Percentiles rank a stretch among this genome's conserved stretches.
Evolutionary conservation across 139 green algal species (phyloP).

Genomic region (Chlorella vulgaris): DNA sequence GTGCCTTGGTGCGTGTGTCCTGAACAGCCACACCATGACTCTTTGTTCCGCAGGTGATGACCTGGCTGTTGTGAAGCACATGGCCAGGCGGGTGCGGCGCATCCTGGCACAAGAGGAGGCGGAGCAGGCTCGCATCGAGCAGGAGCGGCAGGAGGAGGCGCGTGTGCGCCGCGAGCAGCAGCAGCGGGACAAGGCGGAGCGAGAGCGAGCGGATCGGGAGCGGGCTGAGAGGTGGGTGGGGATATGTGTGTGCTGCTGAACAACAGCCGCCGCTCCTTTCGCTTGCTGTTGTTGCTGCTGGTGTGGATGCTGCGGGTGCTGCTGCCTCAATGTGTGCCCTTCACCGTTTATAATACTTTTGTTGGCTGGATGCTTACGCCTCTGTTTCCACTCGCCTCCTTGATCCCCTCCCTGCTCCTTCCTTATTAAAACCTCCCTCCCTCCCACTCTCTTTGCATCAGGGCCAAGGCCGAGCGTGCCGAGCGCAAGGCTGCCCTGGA

Average conservation of each 20-base stretch:
- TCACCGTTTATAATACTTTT: no score
- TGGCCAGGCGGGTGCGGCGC: constrained; percentile 41
- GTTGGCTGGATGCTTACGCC: no score
- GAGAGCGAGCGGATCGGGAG: constrained; percentile 53
- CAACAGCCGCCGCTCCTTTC: not conserved
- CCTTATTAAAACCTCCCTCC: not conserved
- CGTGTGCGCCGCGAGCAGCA: constrained; percentile 45
- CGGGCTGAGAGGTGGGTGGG: constrained; percentile 27
- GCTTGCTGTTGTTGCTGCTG: no score
- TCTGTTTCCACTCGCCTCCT: no score
- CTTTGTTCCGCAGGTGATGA: constrained; percentile 19
- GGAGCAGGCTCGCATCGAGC: constrained; percentile 47
- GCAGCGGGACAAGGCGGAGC: constrained; percentile 43
- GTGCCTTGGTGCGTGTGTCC: no score
- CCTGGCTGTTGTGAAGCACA: constrained; percentile 30
- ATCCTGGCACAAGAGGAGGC: constrained; percentile 50
- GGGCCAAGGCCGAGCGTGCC: constrained; percentile 36
- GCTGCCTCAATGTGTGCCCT: no score
- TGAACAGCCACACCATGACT: no score
- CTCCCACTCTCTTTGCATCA: not conserved
- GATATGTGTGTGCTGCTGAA: not conserved
- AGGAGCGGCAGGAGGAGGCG: constrained; percentile 40
- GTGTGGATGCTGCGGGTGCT: no score
- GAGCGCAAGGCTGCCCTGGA: constrained; percentile 45
- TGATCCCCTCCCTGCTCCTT: not conserved